A percentile compares a stretch with the other conserved stretches of the same genome.
Evolutionary conservation across 2,329 filamentous ascomycete genomes (phyloP).

Genomic region (Ophiostoma sp.): DNA sequence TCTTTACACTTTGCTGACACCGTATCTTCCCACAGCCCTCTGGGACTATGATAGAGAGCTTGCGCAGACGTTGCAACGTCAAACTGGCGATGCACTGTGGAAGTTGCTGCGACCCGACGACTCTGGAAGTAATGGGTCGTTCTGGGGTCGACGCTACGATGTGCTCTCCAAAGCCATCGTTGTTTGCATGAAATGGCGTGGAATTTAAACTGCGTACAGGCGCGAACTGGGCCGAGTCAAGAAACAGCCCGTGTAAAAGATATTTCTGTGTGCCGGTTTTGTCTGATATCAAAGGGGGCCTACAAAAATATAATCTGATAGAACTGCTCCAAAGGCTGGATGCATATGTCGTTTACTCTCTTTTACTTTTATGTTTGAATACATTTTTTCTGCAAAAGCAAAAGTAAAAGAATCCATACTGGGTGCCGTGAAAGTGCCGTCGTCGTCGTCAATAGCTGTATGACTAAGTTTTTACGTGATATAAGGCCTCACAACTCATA

Average conservation of each 20-base stretch:
- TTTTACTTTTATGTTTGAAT: neutral
- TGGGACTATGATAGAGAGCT: slow-evolving; percentile 7
- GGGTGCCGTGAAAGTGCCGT: neutral
- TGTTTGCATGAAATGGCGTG: neutral
- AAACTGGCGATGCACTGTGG: neutral
- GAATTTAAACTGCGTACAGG: neutral
- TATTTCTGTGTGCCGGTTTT: neutral
- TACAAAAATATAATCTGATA: neutral
- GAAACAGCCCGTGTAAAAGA: neutral
- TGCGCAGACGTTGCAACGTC: neutral
- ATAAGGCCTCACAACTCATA: no score
- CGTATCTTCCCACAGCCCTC: neutral
- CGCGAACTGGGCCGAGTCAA: neutral
- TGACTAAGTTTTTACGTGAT: no score
- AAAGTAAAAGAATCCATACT: neutral
- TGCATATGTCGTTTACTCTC: neutral
- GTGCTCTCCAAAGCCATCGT: neutral
- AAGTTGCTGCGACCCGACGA: neutral
- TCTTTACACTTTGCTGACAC: neutral
- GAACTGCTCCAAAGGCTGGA: neutral
- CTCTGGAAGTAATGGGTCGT: slow-evolving; percentile 22
- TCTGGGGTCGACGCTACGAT: neutral
- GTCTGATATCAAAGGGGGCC: neutral
- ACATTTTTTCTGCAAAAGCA: neutral
- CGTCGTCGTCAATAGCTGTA: no score